Evolutionary conservation across 768 basidiomycete species (phyloP).

Genomic region (Lactarius quietus): DNA sequence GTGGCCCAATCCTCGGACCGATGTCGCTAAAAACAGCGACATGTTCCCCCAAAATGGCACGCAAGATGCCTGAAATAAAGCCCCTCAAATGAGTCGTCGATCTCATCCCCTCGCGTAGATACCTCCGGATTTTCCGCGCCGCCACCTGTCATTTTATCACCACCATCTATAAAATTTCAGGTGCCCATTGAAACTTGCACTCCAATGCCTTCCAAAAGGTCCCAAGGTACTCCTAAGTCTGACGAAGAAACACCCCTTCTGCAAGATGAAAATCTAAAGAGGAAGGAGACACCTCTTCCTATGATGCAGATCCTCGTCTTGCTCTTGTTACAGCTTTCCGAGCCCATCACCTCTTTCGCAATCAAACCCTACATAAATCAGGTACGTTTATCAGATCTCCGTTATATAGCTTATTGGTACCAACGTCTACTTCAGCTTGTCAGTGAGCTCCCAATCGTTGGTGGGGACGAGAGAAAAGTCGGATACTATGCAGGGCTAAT

Average conservation of each 20-base stretch:
- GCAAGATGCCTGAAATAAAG: too few species aligned
- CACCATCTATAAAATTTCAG: neutral
- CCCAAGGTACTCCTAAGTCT: neutral
- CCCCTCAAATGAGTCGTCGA: too few species aligned
- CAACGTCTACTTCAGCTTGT: constrained; percentile 35
- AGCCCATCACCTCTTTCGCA: constrained; percentile 45
- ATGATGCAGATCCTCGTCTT: constrained; percentile 43
- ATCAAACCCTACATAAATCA: constrained; percentile 53
- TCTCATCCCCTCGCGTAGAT: too few species aligned
- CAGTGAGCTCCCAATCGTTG: constrained; percentile 40
- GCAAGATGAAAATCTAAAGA: neutral
- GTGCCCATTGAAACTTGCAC: neutral
- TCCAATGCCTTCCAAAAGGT: constrained; percentile 1
- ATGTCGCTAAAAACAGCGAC: too few species aligned
- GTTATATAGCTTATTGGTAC: neutral
- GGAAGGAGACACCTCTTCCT: constrained; percentile 41
- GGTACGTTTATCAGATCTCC: constrained; percentile 28
- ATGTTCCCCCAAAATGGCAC: too few species aligned
- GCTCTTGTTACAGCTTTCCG: constrained; percentile 42
- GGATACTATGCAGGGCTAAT: constrained; percentile 39
- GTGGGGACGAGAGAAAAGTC: constrained; percentile 39
- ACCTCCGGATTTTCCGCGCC: too few species aligned
- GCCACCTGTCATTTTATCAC: neutral
- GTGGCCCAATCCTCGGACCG: too few species aligned
- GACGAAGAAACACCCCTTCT: constrained; percentile 11